phyloP scores from a whole-genome alignment of 202 grass and related monocot species.

The Carex arenaria region DNA sequence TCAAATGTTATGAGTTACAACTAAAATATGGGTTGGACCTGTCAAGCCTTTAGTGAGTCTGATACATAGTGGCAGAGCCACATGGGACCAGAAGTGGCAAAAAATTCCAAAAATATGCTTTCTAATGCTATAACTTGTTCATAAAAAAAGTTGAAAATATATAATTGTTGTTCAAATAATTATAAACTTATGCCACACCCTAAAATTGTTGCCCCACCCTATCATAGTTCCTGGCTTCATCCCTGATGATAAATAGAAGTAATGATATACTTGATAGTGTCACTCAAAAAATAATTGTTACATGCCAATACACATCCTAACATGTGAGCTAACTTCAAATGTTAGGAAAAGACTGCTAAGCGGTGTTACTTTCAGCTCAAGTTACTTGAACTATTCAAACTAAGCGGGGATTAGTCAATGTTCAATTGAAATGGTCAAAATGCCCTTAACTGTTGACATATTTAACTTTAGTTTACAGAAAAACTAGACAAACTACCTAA shows the following conservation, averaged over 20 bases:
- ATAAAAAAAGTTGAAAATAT: too few species aligned
- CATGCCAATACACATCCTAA: background rate
- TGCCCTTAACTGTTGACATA: background rate
- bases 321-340: background rate
- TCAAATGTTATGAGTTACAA: background rate
- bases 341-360: background rate
- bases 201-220: too few species aligned
- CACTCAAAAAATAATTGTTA: background rate
- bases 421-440: background rate
- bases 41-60: background rate
- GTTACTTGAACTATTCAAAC: background rate
- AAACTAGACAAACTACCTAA: background rate
- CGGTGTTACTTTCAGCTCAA: background rate
- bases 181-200: too few species aligned
- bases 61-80: background rate
- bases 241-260: too few species aligned
- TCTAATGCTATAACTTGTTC: too few species aligned
- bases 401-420: background rate
- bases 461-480: conserved; percentile 5
- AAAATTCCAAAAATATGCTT: too few species aligned
- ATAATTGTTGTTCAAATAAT: too few species aligned
- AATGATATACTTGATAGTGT: background rate
- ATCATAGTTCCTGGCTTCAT: too few species aligned
- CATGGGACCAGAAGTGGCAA: too few species aligned
- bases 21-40: background rate